phyloP scores from a whole-genome alignment of 805 yeast genomes.

The Zygosaccharomyces lentus region DNA sequence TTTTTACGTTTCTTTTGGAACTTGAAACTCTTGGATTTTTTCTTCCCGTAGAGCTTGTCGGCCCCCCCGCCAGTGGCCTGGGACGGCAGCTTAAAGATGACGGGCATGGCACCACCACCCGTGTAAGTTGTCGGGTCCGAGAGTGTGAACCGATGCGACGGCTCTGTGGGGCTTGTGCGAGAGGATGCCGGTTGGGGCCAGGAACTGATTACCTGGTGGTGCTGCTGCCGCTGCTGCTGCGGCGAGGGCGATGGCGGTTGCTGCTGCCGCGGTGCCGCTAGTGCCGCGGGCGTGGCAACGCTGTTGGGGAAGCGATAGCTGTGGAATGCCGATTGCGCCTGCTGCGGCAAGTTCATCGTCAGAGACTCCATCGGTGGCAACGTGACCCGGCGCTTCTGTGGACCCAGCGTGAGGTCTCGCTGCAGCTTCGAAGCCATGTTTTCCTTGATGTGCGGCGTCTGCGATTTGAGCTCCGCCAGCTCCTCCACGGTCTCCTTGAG shows the following conservation, averaged over 20 bases:
- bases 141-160: conserved; percentile 8
- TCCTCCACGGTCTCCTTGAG: conserved; percentile 9
- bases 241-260: background rate
- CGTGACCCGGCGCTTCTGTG: conserved; percentile 7
- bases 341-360: conserved; percentile 10
- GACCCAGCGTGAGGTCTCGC: conserved; percentile 1
- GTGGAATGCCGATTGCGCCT: conserved; percentile 4
- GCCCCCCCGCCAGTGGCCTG: background rate
- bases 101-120: conserved; percentile 5
- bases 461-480: conserved; percentile 11
- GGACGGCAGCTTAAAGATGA: conserved; percentile 4
- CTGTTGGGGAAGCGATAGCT: conserved; percentile 9
- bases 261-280: background rate
- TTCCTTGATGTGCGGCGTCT: conserved; percentile 10
- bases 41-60: conserved; percentile 2
- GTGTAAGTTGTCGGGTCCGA: conserved; percentile 10
- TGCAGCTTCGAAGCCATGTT: conserved; percentile 10
- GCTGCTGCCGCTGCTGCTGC: conserved; percentile 3
- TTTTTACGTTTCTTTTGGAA: conserved; percentile 7
- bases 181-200: conserved; percentile 6
- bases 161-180: background rate
- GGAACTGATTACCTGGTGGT: conserved; percentile 4
- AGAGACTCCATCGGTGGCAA: conserved; percentile 14
- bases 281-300: background rate
- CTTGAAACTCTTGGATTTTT: conserved; percentile 8